phyloP scores from a whole-genome alignment of 768 basidiomycete genomes.

The Exidia glandulosa region DNA sequence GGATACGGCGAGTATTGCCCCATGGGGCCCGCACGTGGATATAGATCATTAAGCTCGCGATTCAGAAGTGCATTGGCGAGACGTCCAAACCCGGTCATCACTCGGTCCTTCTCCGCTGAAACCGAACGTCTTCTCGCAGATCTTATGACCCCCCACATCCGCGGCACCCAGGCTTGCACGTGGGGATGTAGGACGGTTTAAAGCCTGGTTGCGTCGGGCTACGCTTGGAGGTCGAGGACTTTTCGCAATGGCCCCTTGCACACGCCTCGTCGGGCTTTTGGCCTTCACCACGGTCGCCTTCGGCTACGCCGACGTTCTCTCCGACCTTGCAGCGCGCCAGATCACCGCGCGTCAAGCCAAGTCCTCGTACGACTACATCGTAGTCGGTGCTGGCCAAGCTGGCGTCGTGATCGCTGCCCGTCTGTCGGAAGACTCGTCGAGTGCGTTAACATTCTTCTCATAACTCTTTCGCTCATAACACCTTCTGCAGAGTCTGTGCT shows the following conservation, averaged over 20 bases:
- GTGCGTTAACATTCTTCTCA: too few relatives aligned
- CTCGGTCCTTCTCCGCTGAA: not conserved
- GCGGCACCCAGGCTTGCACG: not conserved
- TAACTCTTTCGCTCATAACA: too few relatives aligned
- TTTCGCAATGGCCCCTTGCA: not conserved
- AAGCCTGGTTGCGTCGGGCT: not conserved
- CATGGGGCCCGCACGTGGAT: not conserved
- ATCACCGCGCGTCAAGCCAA: not conserved
- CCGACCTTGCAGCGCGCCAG: not conserved
- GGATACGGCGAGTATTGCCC: too few relatives aligned
- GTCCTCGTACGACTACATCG: slow-evolving; percentile 7
- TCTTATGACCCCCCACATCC: not conserved
- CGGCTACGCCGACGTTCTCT: not conserved
- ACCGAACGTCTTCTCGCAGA: not conserved
- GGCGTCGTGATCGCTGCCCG: slow-evolving; percentile 29
- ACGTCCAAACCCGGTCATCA: not conserved
- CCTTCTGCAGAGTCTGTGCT: too few relatives aligned
- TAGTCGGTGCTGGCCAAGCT: slow-evolving; percentile 12
- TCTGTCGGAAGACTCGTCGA: slow-evolving; percentile 20
- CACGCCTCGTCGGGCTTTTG: not conserved
- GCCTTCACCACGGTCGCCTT: not conserved
- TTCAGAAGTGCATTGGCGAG: not conserved
- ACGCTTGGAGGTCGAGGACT: not conserved
- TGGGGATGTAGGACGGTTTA: not conserved
- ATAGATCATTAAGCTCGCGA: not conserved